Evolutionary conservation across 1,139 yeast genomes (phyloP), one percentile per base, ranked within the genome.

Genomic region (Petasospora fabianii): DNA sequence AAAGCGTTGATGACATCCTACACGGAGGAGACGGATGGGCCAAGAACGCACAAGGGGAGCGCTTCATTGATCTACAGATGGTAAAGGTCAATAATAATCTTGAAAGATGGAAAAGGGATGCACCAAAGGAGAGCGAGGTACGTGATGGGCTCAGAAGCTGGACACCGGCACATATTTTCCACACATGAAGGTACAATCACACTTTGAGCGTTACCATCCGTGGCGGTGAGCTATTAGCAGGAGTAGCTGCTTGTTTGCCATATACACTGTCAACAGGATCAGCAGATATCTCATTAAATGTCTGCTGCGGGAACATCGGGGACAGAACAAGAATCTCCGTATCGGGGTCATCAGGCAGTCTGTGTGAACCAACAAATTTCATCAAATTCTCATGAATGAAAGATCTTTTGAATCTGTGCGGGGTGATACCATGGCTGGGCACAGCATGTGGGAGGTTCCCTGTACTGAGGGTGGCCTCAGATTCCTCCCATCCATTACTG

Each of bases 1-100:
- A 78, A 41, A 77, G 92, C 48, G 71, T 88, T 10, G 77, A 80
- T 30, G 95, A 86, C 57, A 83, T 90, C 3, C 74, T 87, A 46
- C 71, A 75, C 17, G 85, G 84, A 17, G 85, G 90, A 1, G 75
- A 77, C 38, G 94, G 92, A 1, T 83, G 84, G 84, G 68, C 69
- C 4, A 65, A 65, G 39, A 67, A 68, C 39, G 76, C 70, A 43
- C 69, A 65, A 17, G 71, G 71, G 26, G 56, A 61, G 16, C 60
- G 67, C 34, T 42, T 65, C 27, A 56, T 64, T 13, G 77, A 75
- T 42, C 51, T 74, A 27, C 75, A 75, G 24, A 28, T 44, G 17
- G 27, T 41, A 22, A 39, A 35, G 14, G 31, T 43, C 13, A 16
- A 32, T 11, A 24, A 27, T 2, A 32, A 30, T 12, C 18, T 22